Conservation (phyloP, 257 asterid species). For the Solanum ahanhuiri region DNA sequence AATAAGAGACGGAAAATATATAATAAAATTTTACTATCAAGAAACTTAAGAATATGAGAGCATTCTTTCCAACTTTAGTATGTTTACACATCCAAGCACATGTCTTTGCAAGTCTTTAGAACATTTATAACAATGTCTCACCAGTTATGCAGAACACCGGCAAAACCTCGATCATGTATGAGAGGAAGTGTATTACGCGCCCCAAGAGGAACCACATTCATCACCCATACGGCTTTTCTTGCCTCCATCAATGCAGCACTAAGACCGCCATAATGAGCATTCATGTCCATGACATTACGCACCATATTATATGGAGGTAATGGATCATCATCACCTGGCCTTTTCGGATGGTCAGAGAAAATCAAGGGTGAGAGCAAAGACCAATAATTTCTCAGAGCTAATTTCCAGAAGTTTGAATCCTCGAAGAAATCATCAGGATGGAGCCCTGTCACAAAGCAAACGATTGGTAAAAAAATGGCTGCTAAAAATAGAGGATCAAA, state of each 20-base stretch:
- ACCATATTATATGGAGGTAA: slow-evolving; percentile 89
- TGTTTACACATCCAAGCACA: neutral
- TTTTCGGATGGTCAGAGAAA: slow-evolving; percentile 97
- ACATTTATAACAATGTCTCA: slow-evolving; percentile 9
- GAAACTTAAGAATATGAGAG: neutral
- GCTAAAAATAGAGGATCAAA: neutral
- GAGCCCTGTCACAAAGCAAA: slow-evolving; percentile 40
- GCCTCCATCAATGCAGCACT: slow-evolving; percentile 62
- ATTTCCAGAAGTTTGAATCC: slow-evolving; percentile 69
- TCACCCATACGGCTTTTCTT: slow-evolving; percentile 79
- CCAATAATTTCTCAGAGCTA: slow-evolving; percentile 77
- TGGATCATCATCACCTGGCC: slow-evolving; percentile 97
- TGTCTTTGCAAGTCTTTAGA: neutral
- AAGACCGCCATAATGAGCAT: slow-evolving; percentile 78
- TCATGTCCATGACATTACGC: slow-evolving; percentile 95
- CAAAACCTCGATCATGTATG: slow-evolving; percentile 65
- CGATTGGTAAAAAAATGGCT: neutral
- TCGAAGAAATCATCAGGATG: slow-evolving; percentile 59
- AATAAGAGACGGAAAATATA: neutral
- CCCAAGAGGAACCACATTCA: slow-evolving; percentile 85
- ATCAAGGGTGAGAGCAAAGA: slow-evolving; percentile 90
- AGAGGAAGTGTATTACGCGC: slow-evolving; percentile 63
- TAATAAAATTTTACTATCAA: neutral
- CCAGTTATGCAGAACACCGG: slow-evolving; percentile 86
- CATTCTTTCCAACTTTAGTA: neutral